These are phyloP conservation scores for Tylopilus sp. DNA, from an alignment of 768 basidiomycete genomes.

Conservation along the genomic window DNA sequence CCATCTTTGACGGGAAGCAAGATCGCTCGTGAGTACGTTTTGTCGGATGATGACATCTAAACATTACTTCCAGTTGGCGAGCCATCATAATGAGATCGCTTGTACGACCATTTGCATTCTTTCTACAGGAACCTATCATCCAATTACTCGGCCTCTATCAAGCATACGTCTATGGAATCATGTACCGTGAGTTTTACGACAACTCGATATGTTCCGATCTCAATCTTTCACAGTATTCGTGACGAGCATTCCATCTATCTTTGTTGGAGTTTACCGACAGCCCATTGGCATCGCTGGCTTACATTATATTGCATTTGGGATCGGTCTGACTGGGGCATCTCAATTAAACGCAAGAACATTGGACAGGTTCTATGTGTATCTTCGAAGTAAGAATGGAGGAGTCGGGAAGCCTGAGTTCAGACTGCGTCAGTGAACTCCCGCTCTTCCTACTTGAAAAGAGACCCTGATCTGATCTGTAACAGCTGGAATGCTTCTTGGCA, in stretches of 20 bases:
- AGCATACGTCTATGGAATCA: conserved; percentile 63
- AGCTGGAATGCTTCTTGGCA: conserved; percentile 61
- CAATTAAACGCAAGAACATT: conserved; percentile 53
- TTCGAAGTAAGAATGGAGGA: conserved; percentile 52
- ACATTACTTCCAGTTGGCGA: conserved; percentile 47
- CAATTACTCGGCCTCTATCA: conserved; percentile 67
- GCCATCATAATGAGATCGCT: conserved; percentile 51
- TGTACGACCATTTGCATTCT: conserved; percentile 63
- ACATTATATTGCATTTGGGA: conserved; percentile 68
- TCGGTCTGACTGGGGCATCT: conserved; percentile 54
- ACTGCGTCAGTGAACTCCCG: conserved; percentile 37
- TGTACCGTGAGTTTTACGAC: conserved; percentile 45
- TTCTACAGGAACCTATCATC: conserved; percentile 59
- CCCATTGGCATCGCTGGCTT: conserved; percentile 57
- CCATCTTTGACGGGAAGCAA: conserved; percentile 41
- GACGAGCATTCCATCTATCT: conserved; percentile 62
- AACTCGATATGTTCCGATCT: not conserved
- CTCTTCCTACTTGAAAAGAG: not conserved
- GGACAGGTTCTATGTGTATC: conserved; percentile 51
- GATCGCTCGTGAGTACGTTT: conserved; percentile 44
- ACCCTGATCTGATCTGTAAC: conserved; percentile 5
- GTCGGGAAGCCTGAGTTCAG: conserved; percentile 53
- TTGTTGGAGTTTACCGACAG: conserved; percentile 51
- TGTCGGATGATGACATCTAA: too few species aligned
- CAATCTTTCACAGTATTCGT: conserved; percentile 54